Conservation (phyloP, 345 rosid species). For the Salix suchowensis region DNA sequence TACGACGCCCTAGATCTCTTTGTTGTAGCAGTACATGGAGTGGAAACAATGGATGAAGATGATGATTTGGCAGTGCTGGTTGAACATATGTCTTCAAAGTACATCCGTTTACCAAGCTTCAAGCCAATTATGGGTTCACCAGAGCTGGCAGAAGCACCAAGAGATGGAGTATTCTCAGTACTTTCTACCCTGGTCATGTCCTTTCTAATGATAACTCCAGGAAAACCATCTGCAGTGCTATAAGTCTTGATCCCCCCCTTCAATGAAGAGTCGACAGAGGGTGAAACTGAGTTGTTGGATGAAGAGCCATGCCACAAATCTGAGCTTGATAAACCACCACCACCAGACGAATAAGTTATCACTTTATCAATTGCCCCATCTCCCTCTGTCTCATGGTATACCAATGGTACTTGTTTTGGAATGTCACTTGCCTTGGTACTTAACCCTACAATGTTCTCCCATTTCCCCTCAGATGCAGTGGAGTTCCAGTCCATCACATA, state of each 20-base stretch:
- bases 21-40: background rate
- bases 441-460: background rate
- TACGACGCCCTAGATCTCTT: background rate
- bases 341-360: background rate
- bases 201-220: background rate
- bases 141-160: background rate
- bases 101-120: background rate
- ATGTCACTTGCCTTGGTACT: background rate
- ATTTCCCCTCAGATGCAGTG: background rate
- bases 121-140: background rate
- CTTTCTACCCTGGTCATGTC: background rate
- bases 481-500: background rate
- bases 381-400: background rate
- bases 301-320: background rate
- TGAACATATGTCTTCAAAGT: background rate
- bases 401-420: background rate
- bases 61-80: background rate
- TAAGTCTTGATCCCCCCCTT: background rate
- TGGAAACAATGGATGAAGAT: background rate
- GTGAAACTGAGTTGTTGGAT: background rate
- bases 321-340: background rate
- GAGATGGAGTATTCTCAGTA: background rate
- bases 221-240: background rate
- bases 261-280: background rate
- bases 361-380: background rate